Evolutionary conservation across 2,329 filamentous ascomycete genomes (phyloP), one percentile per base, ranked within the genome.

Genomic region (Boeremia lycopersici): DNA sequence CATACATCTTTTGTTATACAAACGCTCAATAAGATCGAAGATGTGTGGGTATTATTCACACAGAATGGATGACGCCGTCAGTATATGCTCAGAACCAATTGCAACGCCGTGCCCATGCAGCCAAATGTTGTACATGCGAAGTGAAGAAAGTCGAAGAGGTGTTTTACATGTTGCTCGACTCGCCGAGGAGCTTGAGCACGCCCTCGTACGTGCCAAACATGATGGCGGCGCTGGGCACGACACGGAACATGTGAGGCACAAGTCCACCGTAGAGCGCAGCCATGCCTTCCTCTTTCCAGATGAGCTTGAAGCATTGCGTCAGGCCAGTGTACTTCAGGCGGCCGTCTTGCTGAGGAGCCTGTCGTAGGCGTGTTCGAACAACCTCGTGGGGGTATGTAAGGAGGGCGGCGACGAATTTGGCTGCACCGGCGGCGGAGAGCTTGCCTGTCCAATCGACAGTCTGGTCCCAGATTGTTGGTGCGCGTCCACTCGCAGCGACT

Each of bases 311-410:
- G 78, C 92, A 96, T 74, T 96, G 93, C 7, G 90, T 78, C 23
- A 98, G 81, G 3, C 93, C 92, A 0, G 89, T 95, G 73, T 98
- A 98, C 74, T 96, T 96, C 60, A 88, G 84, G 19, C 83, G 81
- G 2, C 89, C 89, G 63, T 84, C 83, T 57, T 82, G 84, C 74
- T 83, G 81, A n/a, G 93, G 93, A 0, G 89, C 91, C 75, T 96
- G 91, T 68, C 93, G 86, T 67, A 97, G 79, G 52, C 93, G 83
- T 13, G 93, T 97, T 57, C 93, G 84, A 0, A 92, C 89, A 42
- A 93, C 89, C 82, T 98, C 93, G 70, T 97, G 93, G 1, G 93
- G 93, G 78, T 97, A 98, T 17, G 93, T 93, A 61, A 91, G 78
- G 36, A 95, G 80, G 29, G 91, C 89, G 10, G 93, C 93, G 51